A percentile compares a stretch with the other conserved stretches of the same genome.
These are phyloP conservation scores for Lactarius deliciosus DNA, from an alignment of 768 basidiomycete species.

Conservation along the genomic window DNA sequence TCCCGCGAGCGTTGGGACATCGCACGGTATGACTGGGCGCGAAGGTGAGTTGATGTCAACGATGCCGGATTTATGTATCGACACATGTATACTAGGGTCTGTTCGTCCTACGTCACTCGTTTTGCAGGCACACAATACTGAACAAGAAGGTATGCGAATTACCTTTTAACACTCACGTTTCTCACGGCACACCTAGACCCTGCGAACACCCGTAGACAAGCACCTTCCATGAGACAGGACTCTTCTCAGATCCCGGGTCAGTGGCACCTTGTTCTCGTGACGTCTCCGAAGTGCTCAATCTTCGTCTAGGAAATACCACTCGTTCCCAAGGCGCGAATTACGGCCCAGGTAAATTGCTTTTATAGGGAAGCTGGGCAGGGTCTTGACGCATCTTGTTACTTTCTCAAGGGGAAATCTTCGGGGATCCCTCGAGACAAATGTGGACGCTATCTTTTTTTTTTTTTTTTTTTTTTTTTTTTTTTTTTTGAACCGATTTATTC, in stretches of 20 bases:
- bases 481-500: too few relatives aligned
- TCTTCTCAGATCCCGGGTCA: not conserved
- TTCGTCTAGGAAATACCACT: not conserved
- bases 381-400: not conserved
- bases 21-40: too few relatives aligned
- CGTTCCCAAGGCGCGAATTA: not conserved
- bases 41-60: not conserved
- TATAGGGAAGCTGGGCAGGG: not conserved
- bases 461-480: too few relatives aligned
- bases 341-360: not conserved
- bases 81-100: not conserved
- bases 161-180: not conserved
- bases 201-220: not conserved
- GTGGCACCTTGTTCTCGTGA: not conserved
- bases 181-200: not conserved
- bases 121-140: not conserved
- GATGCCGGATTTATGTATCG: too few relatives aligned
- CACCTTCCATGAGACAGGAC: not conserved
- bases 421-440: conserved; percentile 9
- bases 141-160: not conserved
- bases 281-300: not conserved
- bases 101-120: not conserved
- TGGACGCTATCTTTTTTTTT: not conserved
- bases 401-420: conserved; percentile 7
- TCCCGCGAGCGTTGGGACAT: not conserved